Percentiles rank a stretch among this genome's conserved stretches.
Conservation (phyloP, 352 stramenopile genomes). For the Phytophthora tentaculata region DNA sequence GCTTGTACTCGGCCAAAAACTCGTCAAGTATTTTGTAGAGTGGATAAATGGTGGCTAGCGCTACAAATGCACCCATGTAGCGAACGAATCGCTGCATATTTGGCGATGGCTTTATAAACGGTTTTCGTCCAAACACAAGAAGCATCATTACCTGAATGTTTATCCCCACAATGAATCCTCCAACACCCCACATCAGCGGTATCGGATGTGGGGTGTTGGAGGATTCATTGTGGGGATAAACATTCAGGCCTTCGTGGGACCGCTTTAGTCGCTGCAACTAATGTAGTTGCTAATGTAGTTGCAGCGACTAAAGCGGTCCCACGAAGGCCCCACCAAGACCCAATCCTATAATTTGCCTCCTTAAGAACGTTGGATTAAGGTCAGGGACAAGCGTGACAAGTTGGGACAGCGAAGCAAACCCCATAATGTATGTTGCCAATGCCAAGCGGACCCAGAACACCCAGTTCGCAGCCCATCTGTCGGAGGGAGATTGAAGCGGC, state of each 20-base stretch:
- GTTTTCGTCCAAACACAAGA: neutral
- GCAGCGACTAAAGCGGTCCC: conserved; percentile 1
- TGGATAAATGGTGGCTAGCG: neutral
- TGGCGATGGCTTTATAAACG: neutral
- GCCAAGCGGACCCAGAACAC: conserved; percentile 21
- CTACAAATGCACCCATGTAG: neutral
- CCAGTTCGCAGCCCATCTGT: conserved; percentile 28
- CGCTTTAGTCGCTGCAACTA: no score
- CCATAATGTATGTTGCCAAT: conserved; percentile 1
- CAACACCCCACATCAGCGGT: neutral
- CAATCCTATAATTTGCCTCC: neutral
- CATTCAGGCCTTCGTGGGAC: no score
- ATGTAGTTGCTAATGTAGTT: no score
- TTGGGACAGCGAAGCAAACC: neutral
- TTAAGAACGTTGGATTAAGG: conserved; percentile 15
- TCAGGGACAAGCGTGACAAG: conserved; percentile 13
- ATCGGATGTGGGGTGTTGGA: neutral
- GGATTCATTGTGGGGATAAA: neutral
- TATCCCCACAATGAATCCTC: neutral
- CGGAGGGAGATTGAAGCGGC: conserved; percentile 6
- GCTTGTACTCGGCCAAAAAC: neutral
- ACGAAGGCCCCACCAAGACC: neutral
- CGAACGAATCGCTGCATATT: neutral
- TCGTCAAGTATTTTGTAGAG: conserved; percentile 3
- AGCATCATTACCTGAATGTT: neutral